Conservation (phyloP, 106 monocot genomes). For the Allium fistulosum region DNA sequence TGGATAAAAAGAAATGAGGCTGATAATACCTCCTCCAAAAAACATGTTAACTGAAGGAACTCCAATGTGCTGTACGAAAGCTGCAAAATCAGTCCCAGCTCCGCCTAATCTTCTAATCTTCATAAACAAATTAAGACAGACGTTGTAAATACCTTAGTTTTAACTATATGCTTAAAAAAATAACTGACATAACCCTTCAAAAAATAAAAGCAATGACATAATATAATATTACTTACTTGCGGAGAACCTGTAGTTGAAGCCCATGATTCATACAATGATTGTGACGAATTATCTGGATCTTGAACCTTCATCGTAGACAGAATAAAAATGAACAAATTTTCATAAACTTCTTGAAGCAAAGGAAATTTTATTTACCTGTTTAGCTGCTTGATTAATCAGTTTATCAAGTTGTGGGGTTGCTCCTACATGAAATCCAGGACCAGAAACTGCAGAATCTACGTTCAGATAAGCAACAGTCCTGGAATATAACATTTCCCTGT, state of each 20-base stretch:
- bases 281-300: constrained; percentile 73
- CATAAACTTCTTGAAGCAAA: not conserved
- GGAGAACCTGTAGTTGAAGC: constrained; percentile 23
- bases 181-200: not conserved
- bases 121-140: constrained; percentile 2
- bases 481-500: constrained; percentile 45
- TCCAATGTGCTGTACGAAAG: constrained; percentile 79
- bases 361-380: constrained; percentile 21
- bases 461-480: constrained; percentile 68
- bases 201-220: not conserved
- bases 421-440: constrained; percentile 44
- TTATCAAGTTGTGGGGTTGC: constrained; percentile 73
- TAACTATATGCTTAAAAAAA: not conserved
- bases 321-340: not conserved
- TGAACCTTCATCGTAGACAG: constrained; percentile 41
- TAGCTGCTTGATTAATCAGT: constrained; percentile 40
- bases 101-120: constrained; percentile 76
- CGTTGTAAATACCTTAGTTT: not conserved
- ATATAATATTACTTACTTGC: constrained; percentile 19
- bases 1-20: not conserved
- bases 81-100: constrained; percentile 56
- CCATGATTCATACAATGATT: constrained; percentile 72
- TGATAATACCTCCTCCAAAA: constrained; percentile 52
- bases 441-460: constrained; percentile 44
- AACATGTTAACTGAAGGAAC: constrained; percentile 64